Percentiles rank a stretch among this genome's conserved stretches.
Conservation (phyloP, 345 rosid genomes). For the Cardamine chenopodiifolia region DNA sequence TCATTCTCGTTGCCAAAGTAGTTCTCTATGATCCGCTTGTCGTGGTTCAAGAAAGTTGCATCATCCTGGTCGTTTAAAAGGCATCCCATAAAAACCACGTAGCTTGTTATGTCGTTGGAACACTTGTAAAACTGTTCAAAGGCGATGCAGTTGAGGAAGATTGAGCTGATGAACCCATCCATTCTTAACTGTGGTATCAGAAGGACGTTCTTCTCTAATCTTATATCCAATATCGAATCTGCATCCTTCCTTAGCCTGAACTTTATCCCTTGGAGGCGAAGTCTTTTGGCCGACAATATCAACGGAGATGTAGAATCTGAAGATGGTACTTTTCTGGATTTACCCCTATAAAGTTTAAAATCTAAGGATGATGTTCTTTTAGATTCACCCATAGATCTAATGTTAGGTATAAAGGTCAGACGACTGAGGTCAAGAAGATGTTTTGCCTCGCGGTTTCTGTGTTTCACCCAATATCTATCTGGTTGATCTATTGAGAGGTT, state of each 20-base stretch:
- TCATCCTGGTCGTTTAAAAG: neutral
- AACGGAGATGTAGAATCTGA: too few relatives aligned
- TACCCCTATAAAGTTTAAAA: too few relatives aligned
- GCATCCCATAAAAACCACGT: neutral
- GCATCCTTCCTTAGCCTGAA: neutral
- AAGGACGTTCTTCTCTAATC: neutral
- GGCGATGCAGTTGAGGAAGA: conserved; percentile 2
- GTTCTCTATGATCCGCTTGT: neutral
- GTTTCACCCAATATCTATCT: too few relatives aligned
- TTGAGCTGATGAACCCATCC: neutral
- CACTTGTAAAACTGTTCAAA: neutral
- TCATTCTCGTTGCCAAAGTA: neutral
- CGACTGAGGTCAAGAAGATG: too few relatives aligned
- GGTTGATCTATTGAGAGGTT: neutral
- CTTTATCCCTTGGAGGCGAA: neutral
- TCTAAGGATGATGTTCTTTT: too few relatives aligned
- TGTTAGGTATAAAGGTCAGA: too few relatives aligned
- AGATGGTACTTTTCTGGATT: too few relatives aligned
- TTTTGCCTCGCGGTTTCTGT: too few relatives aligned
- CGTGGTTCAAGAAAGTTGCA: neutral
- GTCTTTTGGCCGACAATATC: too few relatives aligned
- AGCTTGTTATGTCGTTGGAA: neutral
- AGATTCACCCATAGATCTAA: too few relatives aligned
- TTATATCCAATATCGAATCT: neutral
- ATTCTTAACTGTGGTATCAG: neutral